phyloP scores from a whole-genome alignment of 371 early-diverging fungal species.

The Mycotypha africana region DNA sequence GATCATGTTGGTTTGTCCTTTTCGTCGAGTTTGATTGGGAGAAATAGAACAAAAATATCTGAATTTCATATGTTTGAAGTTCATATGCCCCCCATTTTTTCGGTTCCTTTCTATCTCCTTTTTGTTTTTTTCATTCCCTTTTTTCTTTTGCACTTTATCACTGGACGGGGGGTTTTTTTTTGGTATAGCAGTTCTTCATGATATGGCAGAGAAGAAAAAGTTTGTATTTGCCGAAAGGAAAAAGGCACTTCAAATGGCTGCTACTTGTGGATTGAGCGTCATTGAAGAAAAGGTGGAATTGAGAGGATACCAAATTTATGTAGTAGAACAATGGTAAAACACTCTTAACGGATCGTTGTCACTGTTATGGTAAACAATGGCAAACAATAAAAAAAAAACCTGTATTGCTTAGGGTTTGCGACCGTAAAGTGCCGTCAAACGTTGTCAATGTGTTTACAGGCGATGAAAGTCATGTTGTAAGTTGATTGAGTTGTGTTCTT shows the following conservation, averaged over 20 bases:
- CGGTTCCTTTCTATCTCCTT: too few relatives aligned
- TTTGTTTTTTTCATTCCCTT: background rate
- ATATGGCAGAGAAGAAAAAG: conserved; percentile 29
- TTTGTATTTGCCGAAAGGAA: conserved; percentile 55
- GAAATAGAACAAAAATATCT: too few relatives aligned
- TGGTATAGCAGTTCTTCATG: too few relatives aligned
- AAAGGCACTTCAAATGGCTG: conserved; percentile 41
- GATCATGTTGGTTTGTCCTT: too few relatives aligned
- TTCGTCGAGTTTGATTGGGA: too few relatives aligned
- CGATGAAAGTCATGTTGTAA: conserved; percentile 51
- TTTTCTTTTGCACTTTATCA: background rate
- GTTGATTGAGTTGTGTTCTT: too few relatives aligned
- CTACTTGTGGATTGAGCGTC: conserved; percentile 43
- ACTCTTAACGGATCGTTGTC: too few relatives aligned
- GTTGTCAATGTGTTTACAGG: conserved; percentile 64
- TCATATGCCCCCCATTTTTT: too few relatives aligned
- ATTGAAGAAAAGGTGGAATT: conserved; percentile 38
- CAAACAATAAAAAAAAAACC: too few relatives aligned
- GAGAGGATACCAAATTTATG: conserved; percentile 59
- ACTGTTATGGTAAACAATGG: too few relatives aligned
- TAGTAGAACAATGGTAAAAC: conserved; percentile 69
- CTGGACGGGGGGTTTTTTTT: background rate
- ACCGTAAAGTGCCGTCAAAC: conserved; percentile 49
- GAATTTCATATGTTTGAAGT: too few relatives aligned
- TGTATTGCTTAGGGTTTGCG: conserved; percentile 54